phyloP scores from a whole-genome alignment of 805 yeast genomes.

The Blastobotrys peoriensis region DNA sequence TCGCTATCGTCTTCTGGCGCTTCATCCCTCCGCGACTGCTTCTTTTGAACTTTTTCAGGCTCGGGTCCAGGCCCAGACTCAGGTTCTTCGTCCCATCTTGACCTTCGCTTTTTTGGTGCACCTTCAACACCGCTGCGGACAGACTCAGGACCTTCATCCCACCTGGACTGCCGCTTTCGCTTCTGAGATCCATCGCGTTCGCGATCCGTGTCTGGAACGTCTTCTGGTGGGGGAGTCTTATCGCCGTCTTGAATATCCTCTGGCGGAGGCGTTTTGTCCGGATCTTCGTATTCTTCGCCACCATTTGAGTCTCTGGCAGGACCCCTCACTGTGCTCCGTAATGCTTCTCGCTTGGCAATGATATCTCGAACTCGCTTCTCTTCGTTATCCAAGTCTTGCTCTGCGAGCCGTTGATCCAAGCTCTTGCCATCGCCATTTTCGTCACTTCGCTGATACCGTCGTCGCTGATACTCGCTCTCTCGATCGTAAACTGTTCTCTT shows the following conservation, averaged over 20 bases:
- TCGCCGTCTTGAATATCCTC: conserved; percentile 7
- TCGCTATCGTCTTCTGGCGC: neutral
- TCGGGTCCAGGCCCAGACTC: conserved; percentile 13
- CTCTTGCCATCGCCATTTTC: conserved; percentile 23
- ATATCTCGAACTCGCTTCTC: conserved; percentile 27
- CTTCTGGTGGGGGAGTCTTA: conserved; percentile 17
- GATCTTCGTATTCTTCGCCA: conserved; percentile 21
- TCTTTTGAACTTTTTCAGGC: conserved; percentile 6
- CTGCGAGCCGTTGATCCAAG: conserved; percentile 41
- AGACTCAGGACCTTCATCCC: conserved; percentile 27
- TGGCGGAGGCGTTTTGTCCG: conserved; percentile 17
- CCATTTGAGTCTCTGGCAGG: conserved; percentile 19
- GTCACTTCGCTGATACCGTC: conserved; percentile 31
- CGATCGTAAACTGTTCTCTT: conserved; percentile 27
- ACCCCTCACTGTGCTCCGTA: conserved; percentile 14
- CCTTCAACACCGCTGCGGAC: neutral
- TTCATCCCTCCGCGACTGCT: neutral
- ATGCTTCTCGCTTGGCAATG: conserved; percentile 25
- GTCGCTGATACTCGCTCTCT: conserved; percentile 45
- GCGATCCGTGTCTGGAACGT: conserved; percentile 14
- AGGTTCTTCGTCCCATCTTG: conserved; percentile 32
- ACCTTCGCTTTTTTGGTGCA: conserved; percentile 18
- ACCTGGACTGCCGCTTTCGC: conserved; percentile 24
- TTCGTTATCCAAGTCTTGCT: conserved; percentile 37
- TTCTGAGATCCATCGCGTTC: conserved; percentile 13